Evolutionary conservation across 2,329 filamentous ascomycete species (phyloP), one percentile per base, ranked within the genome.

Genomic region (Epichloe hybrida): DNA sequence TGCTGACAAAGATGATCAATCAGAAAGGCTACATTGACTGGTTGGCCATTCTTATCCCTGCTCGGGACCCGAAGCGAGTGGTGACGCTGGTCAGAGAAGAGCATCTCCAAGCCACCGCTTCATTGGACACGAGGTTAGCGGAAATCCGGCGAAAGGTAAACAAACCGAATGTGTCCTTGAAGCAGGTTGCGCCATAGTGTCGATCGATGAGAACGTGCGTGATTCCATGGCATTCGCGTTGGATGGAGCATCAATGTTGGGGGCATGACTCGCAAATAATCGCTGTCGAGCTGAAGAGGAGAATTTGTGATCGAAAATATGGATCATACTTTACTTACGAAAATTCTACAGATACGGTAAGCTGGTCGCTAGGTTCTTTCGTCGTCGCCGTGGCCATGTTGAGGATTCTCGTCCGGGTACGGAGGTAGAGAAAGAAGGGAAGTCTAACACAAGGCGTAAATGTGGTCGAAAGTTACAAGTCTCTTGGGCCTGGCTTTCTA

Each of bases 71-170:
- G 69, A 44, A 98, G 65, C 21, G 74, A 70, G 64, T 91, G 86
- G 58, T 81, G 84, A 51, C 84, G 80, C 68, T 88, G 74, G 64
- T 95, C 84, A 35, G 83, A 81, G 70, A 98, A 98, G 57, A 98
- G 83, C 72, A 95, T 85, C 70, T 98, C 93, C 17, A 98, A 79
- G 21, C 93, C 93, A 55, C 93, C 93, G 56, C 93, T 90, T 59
- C 46, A 41, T 17, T 31, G 21, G 15, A 50, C 35, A 37, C 7
- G 6, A 15, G 7, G 52, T 51, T 23, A 53, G 52, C 37, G 6
- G 20, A 9, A 15, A 2, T 50, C 12, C 34, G 21, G 27, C 12
- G 1, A 11, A 12, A 45, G 20, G 40, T 1, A 45, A 34, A 11
- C 23, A n/a, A 12, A 20, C 12, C 11, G n/a, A 21, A 5, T 45